A percentile compares a stretch with the other conserved stretches of the same genome.
These are phyloP conservation scores for Gonium pectorale DNA, from an alignment of 139 green algal genomes.

Conservation along the genomic window DNA sequence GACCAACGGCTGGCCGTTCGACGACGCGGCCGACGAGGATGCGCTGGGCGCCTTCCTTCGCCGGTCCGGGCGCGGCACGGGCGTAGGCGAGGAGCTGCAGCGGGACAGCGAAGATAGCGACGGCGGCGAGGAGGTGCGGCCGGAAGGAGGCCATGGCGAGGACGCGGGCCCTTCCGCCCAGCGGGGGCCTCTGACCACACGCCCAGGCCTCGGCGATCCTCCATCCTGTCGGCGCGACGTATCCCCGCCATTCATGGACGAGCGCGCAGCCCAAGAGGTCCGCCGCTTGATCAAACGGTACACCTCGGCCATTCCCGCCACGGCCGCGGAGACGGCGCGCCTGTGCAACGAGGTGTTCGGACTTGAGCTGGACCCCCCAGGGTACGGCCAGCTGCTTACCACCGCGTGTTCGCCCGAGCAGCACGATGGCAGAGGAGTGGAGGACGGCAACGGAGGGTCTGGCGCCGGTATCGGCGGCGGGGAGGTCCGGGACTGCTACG, in stretches of 20 bases:
- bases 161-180: too few relatives aligned
- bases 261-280: not conserved
- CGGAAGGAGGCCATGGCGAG: not conserved
- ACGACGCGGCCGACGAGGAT: not conserved
- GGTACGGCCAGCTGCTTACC: not conserved
- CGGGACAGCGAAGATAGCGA: not conserved
- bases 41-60: not conserved
- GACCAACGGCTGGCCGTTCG: not conserved
- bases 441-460: too few relatives aligned
- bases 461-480: not conserved
- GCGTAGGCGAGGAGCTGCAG: not conserved
- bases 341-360: not conserved
- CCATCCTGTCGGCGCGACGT: too few relatives aligned
- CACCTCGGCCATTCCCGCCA: conserved; percentile 15
- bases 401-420: not conserved
- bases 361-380: not conserved
- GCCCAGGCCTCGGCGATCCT: too few relatives aligned
- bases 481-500: too few relatives aligned
- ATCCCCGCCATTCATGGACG: conserved; percentile 5
- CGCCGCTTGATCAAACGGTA: not conserved
- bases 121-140: not conserved
- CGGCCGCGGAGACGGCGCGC: not conserved
- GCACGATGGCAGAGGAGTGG: not conserved
- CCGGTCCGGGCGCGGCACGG: not conserved
- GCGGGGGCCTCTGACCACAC: too few relatives aligned